A percentile compares a stretch with the other conserved stretches of the same genome.
phyloP scores from a whole-genome alignment of 1,284 basidiomycete genomes.

The Pterulicium gracile region DNA sequence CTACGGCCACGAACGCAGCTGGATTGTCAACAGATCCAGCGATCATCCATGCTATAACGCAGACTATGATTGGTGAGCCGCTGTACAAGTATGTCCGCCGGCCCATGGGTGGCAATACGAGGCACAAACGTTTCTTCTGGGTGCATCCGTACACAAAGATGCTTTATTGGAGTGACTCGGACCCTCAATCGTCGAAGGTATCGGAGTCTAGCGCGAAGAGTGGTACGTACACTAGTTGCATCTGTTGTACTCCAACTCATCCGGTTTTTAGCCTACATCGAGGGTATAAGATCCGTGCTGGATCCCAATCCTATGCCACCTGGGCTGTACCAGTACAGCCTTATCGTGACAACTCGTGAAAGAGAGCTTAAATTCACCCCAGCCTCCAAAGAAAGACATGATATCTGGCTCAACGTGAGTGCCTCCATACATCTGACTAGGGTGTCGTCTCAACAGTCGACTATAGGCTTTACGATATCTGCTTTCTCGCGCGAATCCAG shows the following conservation, averaged over 20 bases:
- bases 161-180: conserved; percentile 92
- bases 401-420: conserved; percentile 87
- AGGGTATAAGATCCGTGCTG: conserved; percentile 80
- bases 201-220: conserved; percentile 94
- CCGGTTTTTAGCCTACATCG: conserved; percentile 77
- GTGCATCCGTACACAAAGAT: conserved; percentile 98
- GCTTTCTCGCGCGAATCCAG: conserved; percentile 54
- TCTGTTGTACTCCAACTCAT: conserved; percentile 10
- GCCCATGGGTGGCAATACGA: conserved; percentile 82
- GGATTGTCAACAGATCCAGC: conserved; percentile 66
- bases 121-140: conserved; percentile 98
- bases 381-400: conserved; percentile 87
- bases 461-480: conserved; percentile 76
- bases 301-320: conserved; percentile 92
- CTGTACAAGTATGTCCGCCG: conserved; percentile 95
- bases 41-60: conserved; percentile 93
- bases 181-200: conserved; percentile 82
- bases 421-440: conserved; percentile 5
- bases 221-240: conserved; percentile 45
- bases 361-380: conserved; percentile 98
- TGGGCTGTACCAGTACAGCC: conserved; percentile 86
- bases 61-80: conserved; percentile 99
- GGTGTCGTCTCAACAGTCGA: conserved; percentile 8
- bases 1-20: conserved; percentile 17
- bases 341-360: conserved; percentile 86